These are phyloP conservation scores for Fusarium chlamydosporum DNA, from an alignment of 2,329 filamentous ascomycete species.

Conservation along the genomic window DNA sequence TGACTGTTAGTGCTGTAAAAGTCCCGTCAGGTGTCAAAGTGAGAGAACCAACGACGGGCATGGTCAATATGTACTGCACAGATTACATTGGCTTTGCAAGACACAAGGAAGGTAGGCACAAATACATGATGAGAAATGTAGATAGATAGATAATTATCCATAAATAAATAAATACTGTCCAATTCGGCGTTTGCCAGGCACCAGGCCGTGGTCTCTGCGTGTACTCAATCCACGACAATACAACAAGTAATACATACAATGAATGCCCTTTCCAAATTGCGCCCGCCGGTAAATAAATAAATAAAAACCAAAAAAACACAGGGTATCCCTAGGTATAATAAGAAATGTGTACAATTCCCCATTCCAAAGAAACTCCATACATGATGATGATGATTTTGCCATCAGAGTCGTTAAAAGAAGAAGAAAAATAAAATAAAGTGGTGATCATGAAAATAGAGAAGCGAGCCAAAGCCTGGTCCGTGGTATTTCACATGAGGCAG, in stretches of 20 bases:
- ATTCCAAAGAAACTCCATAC: slow-evolving; percentile 32
- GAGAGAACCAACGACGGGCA: slow-evolving; percentile 16
- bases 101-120: neutral
- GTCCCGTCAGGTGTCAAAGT: slow-evolving; percentile 19
- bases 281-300: slow-evolving; percentile 21
- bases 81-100: neutral
- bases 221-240: slow-evolving; percentile 34
- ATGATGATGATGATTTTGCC: slow-evolving; percentile 10
- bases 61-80: slow-evolving; percentile 14
- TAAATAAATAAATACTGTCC: slow-evolving; percentile 14
- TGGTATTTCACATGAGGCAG: slow-evolving; percentile 31
- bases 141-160: slow-evolving; percentile 7
- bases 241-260: slow-evolving; percentile 4
- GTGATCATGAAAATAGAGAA: slow-evolving; percentile 24
- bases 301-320: slow-evolving; percentile 37
- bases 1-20: slow-evolving; percentile 4
- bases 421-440: slow-evolving; percentile 25
- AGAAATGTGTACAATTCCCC: slow-evolving; percentile 16
- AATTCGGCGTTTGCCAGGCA: slow-evolving; percentile 32
- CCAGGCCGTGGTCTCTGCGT: slow-evolving; percentile 45
- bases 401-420: slow-evolving; percentile 23
- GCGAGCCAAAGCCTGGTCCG: slow-evolving; percentile 13
- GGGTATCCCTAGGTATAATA: slow-evolving; percentile 43
- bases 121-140: slow-evolving; percentile 1
- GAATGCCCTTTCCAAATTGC: slow-evolving; percentile 28